Base-by-base conservation (phyloP, 129 eudicot species). In the Flaveria ramosissima region DNA sequence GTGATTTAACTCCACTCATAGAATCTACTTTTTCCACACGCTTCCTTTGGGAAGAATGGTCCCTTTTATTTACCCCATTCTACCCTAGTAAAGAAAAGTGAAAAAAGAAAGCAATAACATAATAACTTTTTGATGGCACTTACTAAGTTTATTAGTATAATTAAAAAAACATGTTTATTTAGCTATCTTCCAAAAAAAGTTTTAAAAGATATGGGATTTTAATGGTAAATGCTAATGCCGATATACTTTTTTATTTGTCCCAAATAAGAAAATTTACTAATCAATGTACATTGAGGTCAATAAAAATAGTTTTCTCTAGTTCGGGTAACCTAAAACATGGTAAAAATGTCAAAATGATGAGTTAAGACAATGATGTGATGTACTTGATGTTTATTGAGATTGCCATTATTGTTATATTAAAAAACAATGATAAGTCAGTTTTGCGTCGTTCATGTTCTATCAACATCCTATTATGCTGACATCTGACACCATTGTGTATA, bases 11-110 rank as follows among this genome's bases (percentile, higher is more conserved):
- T 70, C 66, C 73, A 79, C 56, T 79, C 78, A 73, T 43, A 47
- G 42, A 65, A 67, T 14, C 74, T 64, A 74, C 84, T 80, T 74
- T 80, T 73, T 68, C 56, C 79, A 80, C 84, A 80, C 84, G 84
- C 80, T 80, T 80, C 64, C 16, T 71, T 80, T 55, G 76, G 64
- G 56, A 80, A 80, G 76, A 74, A 73, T 74, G 75, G 84, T 66
- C 75, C 75, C 42, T 80, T 73, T 36, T 30, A 30, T 36, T 36
- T 9, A 56, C 76, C 81, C 68, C 72, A 76, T 51, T 39, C 73
- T 76, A 64, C 36, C 56, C 68, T 51, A 53, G 74, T 77, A 53
- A 67, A 68, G 27, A 23, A 19, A 55, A 72, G 19, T 19, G 17
- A 72, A n/a, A n/a, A 72, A 13, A 32, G 17, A 42, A 2, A 6